phyloP scores from a whole-genome alignment of 2,329 filamentous ascomycete species.

The Apiospora malaysiana region DNA sequence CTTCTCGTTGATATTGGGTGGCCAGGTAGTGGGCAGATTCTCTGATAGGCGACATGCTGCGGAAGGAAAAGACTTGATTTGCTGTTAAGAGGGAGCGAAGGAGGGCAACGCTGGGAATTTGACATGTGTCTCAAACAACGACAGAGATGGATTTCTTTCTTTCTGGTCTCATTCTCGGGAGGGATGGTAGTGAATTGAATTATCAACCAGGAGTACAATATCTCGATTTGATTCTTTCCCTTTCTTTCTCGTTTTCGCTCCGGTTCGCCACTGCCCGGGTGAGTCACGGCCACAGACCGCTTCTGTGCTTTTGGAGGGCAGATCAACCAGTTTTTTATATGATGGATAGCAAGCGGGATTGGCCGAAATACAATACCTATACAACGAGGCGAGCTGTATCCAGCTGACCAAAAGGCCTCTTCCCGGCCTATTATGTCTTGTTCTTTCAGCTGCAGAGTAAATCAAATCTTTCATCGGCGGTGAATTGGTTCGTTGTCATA shows the following conservation, averaged over 20 bases:
- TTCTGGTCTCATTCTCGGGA: not conserved
- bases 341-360: not conserved
- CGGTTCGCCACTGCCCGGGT: not conserved
- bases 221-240: not conserved
- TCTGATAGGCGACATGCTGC: not conserved
- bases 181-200: not conserved
- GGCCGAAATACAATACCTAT: not conserved
- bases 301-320: not conserved
- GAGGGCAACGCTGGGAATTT: not conserved
- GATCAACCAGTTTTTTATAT: not conserved
- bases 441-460: not conserved
- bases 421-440: not conserved
- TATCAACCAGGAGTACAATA: not conserved
- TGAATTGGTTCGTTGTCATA: not conserved
- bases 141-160: not conserved
- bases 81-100: not conserved
- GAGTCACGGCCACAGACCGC: constrained; percentile 2
- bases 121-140: not conserved
- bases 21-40: not conserved
- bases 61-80: not conserved
- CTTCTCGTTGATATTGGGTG: not conserved
- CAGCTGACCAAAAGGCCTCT: not conserved
- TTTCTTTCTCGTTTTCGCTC: not conserved
- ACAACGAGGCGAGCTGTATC: not conserved
- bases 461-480: not conserved